Conservation (phyloP, 257 asterid species). For the Cynanchum wilfordii region DNA sequence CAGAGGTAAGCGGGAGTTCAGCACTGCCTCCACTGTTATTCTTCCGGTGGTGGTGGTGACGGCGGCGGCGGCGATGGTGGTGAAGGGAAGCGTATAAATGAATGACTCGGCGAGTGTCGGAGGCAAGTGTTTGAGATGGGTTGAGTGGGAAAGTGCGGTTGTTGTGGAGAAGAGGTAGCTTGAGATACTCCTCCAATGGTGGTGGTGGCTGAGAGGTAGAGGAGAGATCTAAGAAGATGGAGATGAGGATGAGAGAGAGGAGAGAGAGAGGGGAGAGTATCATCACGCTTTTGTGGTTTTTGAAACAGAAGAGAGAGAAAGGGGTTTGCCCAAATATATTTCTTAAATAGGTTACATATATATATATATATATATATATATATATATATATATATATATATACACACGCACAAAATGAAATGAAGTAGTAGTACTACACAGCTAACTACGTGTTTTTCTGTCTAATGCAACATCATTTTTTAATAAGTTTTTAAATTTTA, state of each 20-base stretch:
- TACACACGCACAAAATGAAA: neutral
- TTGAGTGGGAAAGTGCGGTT: constrained; percentile 39
- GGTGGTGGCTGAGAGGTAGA: constrained; percentile 13
- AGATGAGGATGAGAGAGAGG: constrained; percentile 22
- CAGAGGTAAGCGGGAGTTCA: constrained; percentile 60
- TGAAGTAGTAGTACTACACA: neutral
- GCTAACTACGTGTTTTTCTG: neutral
- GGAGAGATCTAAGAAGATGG: constrained; percentile 21
- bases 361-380: neutral
- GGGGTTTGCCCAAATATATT: neutral
- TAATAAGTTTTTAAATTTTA: no score
- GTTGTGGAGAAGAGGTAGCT: constrained; percentile 58
- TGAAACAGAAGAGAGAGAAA: constrained; percentile 4
- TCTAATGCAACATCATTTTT: neutral
- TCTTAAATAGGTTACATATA: neutral
- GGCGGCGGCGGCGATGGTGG: constrained; percentile 10
- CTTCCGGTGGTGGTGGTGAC: neutral
- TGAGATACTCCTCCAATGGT: constrained; percentile 33
- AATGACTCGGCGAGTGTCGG: constrained; percentile 56
- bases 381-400: no score
- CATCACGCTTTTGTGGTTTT: constrained; percentile 13
- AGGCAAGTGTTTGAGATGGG: constrained; percentile 47
- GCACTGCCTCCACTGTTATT: constrained; percentile 11
- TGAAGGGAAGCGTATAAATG: constrained; percentile 35
- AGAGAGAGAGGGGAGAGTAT: constrained; percentile 24